Conservation (phyloP, 371 early-diverging fungal species). For the Haplosporangium sp. region DNA sequence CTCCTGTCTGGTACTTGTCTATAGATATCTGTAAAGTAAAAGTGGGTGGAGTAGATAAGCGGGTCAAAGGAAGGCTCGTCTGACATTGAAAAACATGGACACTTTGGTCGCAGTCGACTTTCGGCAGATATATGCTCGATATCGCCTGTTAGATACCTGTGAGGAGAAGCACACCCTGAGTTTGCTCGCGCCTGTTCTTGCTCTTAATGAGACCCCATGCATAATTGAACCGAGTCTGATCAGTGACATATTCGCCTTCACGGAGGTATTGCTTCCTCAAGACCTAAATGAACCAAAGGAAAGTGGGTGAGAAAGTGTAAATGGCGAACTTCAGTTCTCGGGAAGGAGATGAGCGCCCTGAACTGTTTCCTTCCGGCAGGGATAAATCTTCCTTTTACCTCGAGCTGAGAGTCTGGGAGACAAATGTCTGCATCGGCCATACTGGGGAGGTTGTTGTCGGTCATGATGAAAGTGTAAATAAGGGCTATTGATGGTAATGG, state of each 20-base stretch:
- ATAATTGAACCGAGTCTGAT: constrained; percentile 96
- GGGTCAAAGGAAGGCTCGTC: neutral
- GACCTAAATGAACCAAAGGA: constrained; percentile 59
- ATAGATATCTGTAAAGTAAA: constrained; percentile 80
- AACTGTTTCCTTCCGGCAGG: neutral
- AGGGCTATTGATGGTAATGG: neutral
- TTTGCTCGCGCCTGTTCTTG: constrained; percentile 70
- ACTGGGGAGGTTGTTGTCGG: constrained; percentile 48
- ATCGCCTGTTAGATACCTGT: constrained; percentile 75
- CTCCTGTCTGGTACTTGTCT: constrained; percentile 84
- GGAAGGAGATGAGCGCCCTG: too few species aligned
- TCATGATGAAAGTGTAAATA: constrained; percentile 15
- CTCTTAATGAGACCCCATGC: constrained; percentile 94
- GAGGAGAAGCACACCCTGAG: constrained; percentile 81
- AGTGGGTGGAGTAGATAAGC: neutral
- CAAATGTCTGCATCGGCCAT: constrained; percentile 53
- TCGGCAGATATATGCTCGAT: constrained; percentile 14
- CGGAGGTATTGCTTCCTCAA: constrained; percentile 78
- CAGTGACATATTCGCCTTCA: constrained; percentile 72
- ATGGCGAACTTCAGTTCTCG: too few species aligned
- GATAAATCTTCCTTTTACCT: constrained; percentile 23
- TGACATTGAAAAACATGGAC: too few species aligned
- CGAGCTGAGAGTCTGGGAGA: constrained; percentile 51
- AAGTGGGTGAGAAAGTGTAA: too few species aligned
- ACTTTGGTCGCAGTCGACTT: too few species aligned